These are phyloP conservation scores for Neodidymelliopsis sp. DNA, from an alignment of 2,329 filamentous ascomycete genomes.

Conservation along the genomic window DNA sequence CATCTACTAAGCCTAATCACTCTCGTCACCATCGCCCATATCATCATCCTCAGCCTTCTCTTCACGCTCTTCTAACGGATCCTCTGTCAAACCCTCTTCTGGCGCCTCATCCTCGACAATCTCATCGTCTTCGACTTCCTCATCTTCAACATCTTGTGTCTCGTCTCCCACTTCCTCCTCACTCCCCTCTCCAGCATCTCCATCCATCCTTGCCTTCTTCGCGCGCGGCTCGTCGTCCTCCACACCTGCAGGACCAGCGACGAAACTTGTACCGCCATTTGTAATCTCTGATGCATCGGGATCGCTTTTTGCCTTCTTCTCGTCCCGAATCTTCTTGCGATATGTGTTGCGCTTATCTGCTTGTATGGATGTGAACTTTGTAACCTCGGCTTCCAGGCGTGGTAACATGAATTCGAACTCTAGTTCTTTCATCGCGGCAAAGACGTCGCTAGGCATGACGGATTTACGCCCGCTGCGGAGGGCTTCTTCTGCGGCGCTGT, in stretches of 20 bases:
- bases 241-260: constrained; percentile 2
- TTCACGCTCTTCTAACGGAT: constrained; percentile 55
- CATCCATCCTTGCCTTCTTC: constrained; percentile 55
- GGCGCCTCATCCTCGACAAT: constrained; percentile 61
- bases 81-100: constrained; percentile 58
- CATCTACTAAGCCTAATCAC: constrained; percentile 38
- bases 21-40: constrained; percentile 64
- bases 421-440: constrained; percentile 77
- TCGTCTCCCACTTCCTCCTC: constrained; percentile 49
- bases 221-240: constrained; percentile 56
- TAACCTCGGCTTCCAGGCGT: constrained; percentile 76
- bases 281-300: constrained; percentile 9
- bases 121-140: constrained; percentile 62
- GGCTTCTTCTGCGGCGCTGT: constrained; percentile 77
- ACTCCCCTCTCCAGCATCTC: constrained; percentile 50
- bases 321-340: constrained; percentile 72
- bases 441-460: constrained; percentile 76
- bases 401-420: constrained; percentile 77
- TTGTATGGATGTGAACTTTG: constrained; percentile 77
- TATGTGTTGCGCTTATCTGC: constrained; percentile 78
- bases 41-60: constrained; percentile 54
- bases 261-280: constrained; percentile 28
- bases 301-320: constrained; percentile 57
- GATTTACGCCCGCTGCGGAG: constrained; percentile 75
- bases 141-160: constrained; percentile 56